A percentile compares a stretch with the other conserved stretches of the same genome.
Evolutionary conservation across 805 yeast genomes (phyloP).

Genomic region (Pichia cephalocereana): DNA sequence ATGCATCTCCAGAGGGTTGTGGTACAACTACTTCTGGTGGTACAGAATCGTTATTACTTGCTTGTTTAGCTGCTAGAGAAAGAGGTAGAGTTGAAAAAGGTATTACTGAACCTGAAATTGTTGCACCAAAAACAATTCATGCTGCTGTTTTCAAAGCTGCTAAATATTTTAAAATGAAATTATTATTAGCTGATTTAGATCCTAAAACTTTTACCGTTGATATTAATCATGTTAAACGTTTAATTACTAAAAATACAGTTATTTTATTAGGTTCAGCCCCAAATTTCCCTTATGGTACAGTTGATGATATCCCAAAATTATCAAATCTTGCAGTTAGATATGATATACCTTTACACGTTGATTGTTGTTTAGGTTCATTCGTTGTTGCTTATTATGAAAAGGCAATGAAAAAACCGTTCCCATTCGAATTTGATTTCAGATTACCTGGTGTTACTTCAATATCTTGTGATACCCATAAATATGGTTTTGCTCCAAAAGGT

Average conservation of each 20-base stretch:
- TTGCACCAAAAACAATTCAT: conserved; percentile 85
- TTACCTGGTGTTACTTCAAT: conserved; percentile 92
- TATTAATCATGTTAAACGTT: conserved; percentile 45
- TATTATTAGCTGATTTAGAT: conserved; percentile 73
- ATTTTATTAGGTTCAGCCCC: conserved; percentile 91
- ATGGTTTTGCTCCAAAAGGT: conserved; percentile 98
- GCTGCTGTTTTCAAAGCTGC: conserved; percentile 95
- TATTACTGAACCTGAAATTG: conserved; percentile 68
- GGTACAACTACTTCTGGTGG: conserved; percentile 94
- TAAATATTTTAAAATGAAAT: conserved; percentile 76
- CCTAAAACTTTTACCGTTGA: conserved; percentile 55
- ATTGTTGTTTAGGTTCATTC: conserved; percentile 92
- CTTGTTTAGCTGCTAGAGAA: conserved; percentile 84
- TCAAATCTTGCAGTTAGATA: conserved; percentile 55
- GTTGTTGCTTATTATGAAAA: conserved; percentile 63
- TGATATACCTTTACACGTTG: conserved; percentile 87
- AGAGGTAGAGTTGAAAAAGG: conserved; percentile 52
- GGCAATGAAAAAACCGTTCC: conserved; percentile 31
- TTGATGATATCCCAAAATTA: conserved; percentile 75
- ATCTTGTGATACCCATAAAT: conserved; percentile 98
- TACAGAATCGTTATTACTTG: conserved; percentile 80
- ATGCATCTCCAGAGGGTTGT: conserved; percentile 65
- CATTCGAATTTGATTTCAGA: conserved; percentile 67
- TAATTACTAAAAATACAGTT: conserved; percentile 73
- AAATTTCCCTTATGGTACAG: conserved; percentile 92